These are phyloP conservation scores for Prinsepia uniflora DNA, from an alignment of 306 rosid genomes.

Conservation along the genomic window DNA sequence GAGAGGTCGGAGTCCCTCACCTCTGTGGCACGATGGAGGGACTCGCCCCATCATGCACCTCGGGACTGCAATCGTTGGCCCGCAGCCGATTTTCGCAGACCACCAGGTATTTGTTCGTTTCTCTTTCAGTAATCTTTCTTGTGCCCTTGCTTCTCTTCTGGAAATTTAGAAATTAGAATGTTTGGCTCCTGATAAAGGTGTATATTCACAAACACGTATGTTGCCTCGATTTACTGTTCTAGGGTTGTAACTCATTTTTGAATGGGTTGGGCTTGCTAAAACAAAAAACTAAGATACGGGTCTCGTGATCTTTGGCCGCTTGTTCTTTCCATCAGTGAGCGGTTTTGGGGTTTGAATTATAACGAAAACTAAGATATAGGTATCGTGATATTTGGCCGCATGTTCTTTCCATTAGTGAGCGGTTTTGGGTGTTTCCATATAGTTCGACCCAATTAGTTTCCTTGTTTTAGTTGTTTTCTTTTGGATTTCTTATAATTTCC, in stretches of 20 bases:
- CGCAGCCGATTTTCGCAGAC: slow-evolving; percentile 75
- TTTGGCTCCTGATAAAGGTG: not conserved
- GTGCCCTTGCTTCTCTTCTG: not conserved
- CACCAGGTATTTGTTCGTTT: slow-evolving; percentile 41
- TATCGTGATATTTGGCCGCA: not conserved
- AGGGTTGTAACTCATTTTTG: not conserved
- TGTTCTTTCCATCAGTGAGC: not conserved
- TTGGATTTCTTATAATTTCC: not conserved
- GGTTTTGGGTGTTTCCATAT: not conserved
- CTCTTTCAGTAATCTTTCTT: not conserved
- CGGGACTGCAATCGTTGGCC: slow-evolving; percentile 82
- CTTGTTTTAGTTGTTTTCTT: not conserved
- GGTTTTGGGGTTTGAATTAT: not conserved
- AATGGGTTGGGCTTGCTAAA: not conserved
- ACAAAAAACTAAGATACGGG: not conserved
- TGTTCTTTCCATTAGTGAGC: not conserved
- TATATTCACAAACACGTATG: not conserved
- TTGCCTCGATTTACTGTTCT: not conserved
- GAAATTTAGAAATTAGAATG: not conserved
- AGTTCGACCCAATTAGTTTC: not conserved
- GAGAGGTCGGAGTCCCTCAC: slow-evolving; percentile 84
- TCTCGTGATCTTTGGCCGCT: not conserved
- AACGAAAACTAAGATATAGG: too few relatives aligned
- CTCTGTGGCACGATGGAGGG: slow-evolving; percentile 87
- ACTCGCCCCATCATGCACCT: slow-evolving; percentile 66